Percentiles rank a stretch among this genome's conserved stretches.
phyloP scores from a whole-genome alignment of 2,329 filamentous ascomycete species.

The Cadophora gregata region DNA sequence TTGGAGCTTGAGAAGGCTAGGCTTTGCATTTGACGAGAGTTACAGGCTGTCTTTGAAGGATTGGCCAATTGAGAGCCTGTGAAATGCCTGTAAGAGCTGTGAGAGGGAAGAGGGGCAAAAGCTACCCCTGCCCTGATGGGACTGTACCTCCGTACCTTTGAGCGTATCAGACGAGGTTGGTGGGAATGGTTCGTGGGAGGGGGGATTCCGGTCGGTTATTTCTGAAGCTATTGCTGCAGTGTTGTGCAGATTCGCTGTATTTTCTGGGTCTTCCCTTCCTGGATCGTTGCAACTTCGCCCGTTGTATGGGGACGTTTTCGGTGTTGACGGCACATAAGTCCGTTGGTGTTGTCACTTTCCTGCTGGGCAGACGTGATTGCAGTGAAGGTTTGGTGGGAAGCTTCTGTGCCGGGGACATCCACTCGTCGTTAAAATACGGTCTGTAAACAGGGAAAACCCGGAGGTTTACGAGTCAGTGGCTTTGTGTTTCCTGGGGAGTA shows the following conservation, averaged over 20 bases:
- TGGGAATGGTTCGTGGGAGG: slow-evolving; percentile 3
- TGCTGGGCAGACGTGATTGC: background rate
- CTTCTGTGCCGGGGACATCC: background rate
- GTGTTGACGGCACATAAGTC: background rate
- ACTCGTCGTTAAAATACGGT: background rate
- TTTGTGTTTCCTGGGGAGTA: slow-evolving; percentile 6
- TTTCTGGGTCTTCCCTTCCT: background rate
- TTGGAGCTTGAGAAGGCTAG: slow-evolving; percentile 5
- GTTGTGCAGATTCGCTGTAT: background rate
- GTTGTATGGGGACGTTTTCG: background rate
- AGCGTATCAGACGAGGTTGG: slow-evolving; percentile 2
- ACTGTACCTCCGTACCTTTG: background rate
- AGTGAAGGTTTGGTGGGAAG: background rate
- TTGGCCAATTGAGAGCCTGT: slow-evolving; percentile 7
- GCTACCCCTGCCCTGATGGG: slow-evolving; percentile 5
- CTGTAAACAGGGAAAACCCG: background rate
- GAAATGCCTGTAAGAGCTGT: background rate
- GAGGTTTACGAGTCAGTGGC: slow-evolving; percentile 11
- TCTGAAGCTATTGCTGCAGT: slow-evolving; percentile 12
- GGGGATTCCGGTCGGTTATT: slow-evolving; percentile 7
- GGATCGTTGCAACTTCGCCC: background rate
- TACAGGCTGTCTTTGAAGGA: background rate
- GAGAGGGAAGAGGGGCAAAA: slow-evolving; percentile 3
- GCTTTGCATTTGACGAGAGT: background rate
- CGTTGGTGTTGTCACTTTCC: slow-evolving; percentile 1